These are phyloP conservation scores for Pleoardoris graminearum DNA, from an alignment of 2,329 filamentous ascomycete genomes.

Conservation along the genomic window DNA sequence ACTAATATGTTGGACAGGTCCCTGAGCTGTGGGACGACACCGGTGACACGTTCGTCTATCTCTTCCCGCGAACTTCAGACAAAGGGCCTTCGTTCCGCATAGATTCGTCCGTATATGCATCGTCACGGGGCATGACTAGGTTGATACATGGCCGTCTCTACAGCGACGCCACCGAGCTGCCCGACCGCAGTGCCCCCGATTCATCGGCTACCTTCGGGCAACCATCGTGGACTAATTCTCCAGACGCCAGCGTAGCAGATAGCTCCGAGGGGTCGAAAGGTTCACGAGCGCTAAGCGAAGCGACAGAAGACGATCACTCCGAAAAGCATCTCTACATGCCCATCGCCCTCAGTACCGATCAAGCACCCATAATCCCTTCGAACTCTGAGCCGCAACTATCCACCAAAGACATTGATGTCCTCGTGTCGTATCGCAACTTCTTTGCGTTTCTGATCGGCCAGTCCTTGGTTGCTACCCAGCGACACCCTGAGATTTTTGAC, in stretches of 20 bases:
- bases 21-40: slow-evolving; percentile 64
- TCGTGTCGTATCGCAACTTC: slow-evolving; percentile 64
- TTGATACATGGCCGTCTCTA: slow-evolving; percentile 60
- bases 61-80: slow-evolving; percentile 61
- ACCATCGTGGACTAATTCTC: slow-evolving; percentile 41
- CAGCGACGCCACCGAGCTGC: slow-evolving; percentile 37
- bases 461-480: slow-evolving; percentile 62
- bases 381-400: slow-evolving; percentile 36
- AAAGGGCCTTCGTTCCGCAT: slow-evolving; percentile 64
- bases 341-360: slow-evolving; percentile 58
- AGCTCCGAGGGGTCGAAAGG: slow-evolving; percentile 53
- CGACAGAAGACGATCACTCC: slow-evolving; percentile 51
- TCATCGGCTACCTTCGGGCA: slow-evolving; percentile 23
- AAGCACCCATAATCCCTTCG: slow-evolving; percentile 36
- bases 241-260: slow-evolving; percentile 36
- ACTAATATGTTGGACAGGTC: slow-evolving; percentile 44
- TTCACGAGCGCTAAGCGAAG: slow-evolving; percentile 52
- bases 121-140: slow-evolving; percentile 59
- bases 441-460: slow-evolving; percentile 67
- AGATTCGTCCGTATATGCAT: slow-evolving; percentile 61
- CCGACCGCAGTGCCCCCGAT: slow-evolving; percentile 25
- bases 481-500: slow-evolving; percentile 59
- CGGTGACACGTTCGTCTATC: slow-evolving; percentile 66
- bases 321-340: slow-evolving; percentile 63
- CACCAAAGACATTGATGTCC: slow-evolving; percentile 58